Conservation (phyloP, 306 rosid species). For the Pachyrhizus erosus region DNA sequence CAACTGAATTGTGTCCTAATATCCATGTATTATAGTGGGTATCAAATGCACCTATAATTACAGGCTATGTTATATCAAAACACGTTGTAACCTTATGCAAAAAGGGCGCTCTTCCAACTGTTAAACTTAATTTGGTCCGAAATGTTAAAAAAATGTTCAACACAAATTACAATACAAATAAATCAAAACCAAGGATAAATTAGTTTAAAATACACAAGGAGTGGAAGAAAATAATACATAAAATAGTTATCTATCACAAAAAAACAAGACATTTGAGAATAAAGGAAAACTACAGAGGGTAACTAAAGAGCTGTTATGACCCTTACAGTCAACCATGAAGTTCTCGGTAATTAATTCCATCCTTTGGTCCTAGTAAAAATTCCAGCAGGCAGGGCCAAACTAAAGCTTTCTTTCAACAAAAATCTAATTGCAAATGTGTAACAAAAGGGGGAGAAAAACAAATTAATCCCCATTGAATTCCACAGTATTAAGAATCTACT, state of each 20-base stretch:
- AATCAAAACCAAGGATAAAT: slow-evolving; percentile 5
- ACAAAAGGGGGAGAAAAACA: slow-evolving; percentile 40
- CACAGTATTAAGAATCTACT: slow-evolving; percentile 17
- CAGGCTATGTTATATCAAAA: too few relatives aligned
- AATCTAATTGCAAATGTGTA: slow-evolving; percentile 41
- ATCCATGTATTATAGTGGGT: too few relatives aligned
- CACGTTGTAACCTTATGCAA: not conserved
- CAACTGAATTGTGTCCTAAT: too few relatives aligned
- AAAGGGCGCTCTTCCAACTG: not conserved
- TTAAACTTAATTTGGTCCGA: too few relatives aligned
- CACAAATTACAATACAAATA: slow-evolving; percentile 16
- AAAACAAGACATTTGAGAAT: slow-evolving; percentile 15
- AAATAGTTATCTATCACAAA: slow-evolving; percentile 21
- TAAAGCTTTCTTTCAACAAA: slow-evolving; percentile 25
- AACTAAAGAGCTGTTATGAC: slow-evolving; percentile 20
- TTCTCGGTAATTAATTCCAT: not conserved
- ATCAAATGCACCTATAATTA: too few relatives aligned
- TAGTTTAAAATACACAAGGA: slow-evolving; percentile 31
- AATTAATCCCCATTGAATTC: slow-evolving; percentile 40
- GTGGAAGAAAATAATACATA: slow-evolving; percentile 13
- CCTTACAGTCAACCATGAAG: slow-evolving; percentile 20
- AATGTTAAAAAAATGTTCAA: not conserved
- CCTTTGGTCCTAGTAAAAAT: slow-evolving; percentile 39
- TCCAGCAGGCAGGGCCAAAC: slow-evolving; percentile 27
- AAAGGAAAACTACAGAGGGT: slow-evolving; percentile 30